Conservation (phyloP, 495 filamentous ascomycete species). For the Tuber aestivum region DNA sequence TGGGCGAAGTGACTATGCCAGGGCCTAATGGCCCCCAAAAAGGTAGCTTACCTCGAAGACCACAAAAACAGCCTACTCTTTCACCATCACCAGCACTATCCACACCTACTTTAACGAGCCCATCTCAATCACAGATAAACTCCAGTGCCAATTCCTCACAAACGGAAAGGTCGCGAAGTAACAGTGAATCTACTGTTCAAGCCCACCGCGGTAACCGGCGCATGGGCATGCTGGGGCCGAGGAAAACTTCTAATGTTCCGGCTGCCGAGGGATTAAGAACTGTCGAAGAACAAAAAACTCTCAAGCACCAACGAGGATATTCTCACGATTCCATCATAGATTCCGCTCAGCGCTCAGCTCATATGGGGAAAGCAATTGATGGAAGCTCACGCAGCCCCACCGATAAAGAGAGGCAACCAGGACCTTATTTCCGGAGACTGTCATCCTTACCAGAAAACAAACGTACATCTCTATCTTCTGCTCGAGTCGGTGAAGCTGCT, state of each 20-base stretch:
- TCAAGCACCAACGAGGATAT: conserved; percentile 40
- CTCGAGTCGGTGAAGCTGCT: conserved; percentile 68
- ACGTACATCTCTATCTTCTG: conserved; percentile 53
- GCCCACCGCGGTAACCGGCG: conserved; percentile 57
- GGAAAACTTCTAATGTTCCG: conserved; percentile 46
- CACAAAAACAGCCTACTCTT: conserved; percentile 22
- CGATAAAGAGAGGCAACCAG: conserved; percentile 47
- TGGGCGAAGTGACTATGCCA: conserved; percentile 6
- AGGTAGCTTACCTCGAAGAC: conserved; percentile 24
- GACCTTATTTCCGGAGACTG: conserved; percentile 64
- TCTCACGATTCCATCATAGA: conserved; percentile 41
- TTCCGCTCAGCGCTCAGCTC: conserved; percentile 20
- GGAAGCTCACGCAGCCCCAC: conserved; percentile 33
- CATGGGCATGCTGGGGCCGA: conserved; percentile 79
- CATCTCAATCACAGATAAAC: conserved; percentile 3
- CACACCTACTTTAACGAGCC: conserved; percentile 13
- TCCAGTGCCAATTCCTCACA: conserved; percentile 16
- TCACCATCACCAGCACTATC: conserved; percentile 14
- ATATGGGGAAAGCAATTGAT: conserved; percentile 12
- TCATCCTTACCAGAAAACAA: conserved; percentile 80
- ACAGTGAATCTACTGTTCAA: conserved; percentile 68
- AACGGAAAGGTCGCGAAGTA: conserved; percentile 80
- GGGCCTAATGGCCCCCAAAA: conserved; percentile 10
- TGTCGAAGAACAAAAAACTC: conserved; percentile 56
- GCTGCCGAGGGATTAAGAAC: conserved; percentile 60